Evolutionary conservation across 176 grass and related monocot species (phyloP), one percentile per base, ranked within the genome.

Genomic region (Dendrocalamus sinicus): DNA sequence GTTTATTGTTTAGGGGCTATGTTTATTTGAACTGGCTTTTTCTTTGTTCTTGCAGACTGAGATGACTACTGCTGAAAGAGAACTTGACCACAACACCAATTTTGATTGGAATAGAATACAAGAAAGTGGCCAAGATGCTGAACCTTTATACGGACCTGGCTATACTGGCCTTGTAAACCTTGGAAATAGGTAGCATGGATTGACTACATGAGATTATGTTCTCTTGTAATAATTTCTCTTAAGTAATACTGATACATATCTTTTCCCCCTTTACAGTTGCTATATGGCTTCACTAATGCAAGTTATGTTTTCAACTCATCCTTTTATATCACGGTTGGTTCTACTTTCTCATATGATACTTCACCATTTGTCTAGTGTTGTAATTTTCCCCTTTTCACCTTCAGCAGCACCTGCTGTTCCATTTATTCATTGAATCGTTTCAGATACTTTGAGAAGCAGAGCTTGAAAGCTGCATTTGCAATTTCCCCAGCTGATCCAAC

Each of bases 41-140:
- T 54, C 32, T 86, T 28, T 82, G 65, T 79, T 78, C 41, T 75
- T 89, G 70, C 84, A 99, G 96, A 99, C 96, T 71, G 96, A 99
- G 77, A 99, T 99, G 96, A 99, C 96, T 81, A 99, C 96, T 60
- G 96, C 96, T 40, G 96, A 99, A 84, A 99, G 96, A 91, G 96
- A 99, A 86, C 91, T 99, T 89, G 96, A 99, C 77, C 79, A 88
- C 59, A 99, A 99, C 81, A 95, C 92, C 55, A 99, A 94, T 92
- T 99, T 88, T 94, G 96, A 99, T 65, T 99, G 96, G 96, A 99
- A 96, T 72, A 92, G 96, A 88, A 90, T 99, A 79, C 96, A 99
- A 86, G 96, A 99, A 92, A 96, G 90, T 80, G 93, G 93, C 53
- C 91, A 96, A 83, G 90, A 96, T 67, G 88, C 87, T 5, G 84